Percentiles rank a stretch among this genome's conserved stretches.
Evolutionary conservation across 257 asterid genomes (phyloP).

Genomic region (Nicotiana paniculata): DNA sequence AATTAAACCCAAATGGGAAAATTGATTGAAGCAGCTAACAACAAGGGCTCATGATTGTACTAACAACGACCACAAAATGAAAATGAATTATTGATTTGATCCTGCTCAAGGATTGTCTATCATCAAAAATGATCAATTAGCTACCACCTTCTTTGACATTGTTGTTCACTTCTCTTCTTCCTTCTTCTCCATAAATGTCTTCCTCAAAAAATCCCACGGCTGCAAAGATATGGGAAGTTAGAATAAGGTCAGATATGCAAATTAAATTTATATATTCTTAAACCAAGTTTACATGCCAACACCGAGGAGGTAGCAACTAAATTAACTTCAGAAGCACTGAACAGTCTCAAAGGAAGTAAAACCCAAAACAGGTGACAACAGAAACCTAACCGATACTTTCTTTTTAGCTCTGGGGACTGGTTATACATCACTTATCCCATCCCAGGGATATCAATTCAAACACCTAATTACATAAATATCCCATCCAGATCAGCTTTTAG

Average conservation of each 20-base stretch:
- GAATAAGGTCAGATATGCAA: background rate
- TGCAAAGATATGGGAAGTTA: conserved; percentile 22
- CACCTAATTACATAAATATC: background rate
- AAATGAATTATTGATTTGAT: conserved; percentile 21
- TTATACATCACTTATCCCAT: background rate
- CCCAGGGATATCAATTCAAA: background rate
- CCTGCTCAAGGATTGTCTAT: conserved; percentile 27
- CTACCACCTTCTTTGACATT: conserved; percentile 15
- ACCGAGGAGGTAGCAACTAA: background rate
- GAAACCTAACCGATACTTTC: background rate
- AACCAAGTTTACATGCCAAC: background rate
- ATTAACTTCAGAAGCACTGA: background rate
- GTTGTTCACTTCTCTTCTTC: conserved; percentile 53
- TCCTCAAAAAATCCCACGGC: conserved; percentile 87
- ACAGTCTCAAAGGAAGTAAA: background rate
- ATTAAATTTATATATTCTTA: background rate
- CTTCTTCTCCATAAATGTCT: conserved; percentile 69
- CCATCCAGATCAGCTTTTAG: background rate
- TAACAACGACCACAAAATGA: background rate
- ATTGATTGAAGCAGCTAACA: conserved; percentile 3
- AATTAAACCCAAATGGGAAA: background rate
- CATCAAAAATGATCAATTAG: conserved; percentile 20
- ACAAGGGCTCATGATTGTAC: conserved; percentile 2
- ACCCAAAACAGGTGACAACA: background rate
- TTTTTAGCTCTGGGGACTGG: background rate